Evolutionary conservation across 2,329 filamentous ascomycete genomes (phyloP), one percentile per base, ranked within the genome.

Genomic region (Myriosclerotinia curreyana): DNA sequence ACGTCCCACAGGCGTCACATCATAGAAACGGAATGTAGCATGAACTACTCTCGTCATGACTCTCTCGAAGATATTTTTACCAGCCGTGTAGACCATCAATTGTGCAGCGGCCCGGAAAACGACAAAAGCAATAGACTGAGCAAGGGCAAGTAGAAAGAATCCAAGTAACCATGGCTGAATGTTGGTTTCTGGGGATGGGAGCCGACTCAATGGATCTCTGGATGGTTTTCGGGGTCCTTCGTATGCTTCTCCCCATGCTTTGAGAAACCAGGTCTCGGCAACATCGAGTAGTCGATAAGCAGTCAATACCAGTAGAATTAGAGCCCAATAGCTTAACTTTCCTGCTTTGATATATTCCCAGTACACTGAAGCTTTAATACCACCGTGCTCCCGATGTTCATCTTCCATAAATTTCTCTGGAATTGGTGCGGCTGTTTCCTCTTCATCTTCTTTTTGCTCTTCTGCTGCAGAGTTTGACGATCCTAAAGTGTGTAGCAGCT

Each of bases 11-110:
- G 93, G 93, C 0, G 93, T 96, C 20, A 91, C 86, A 73, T 97
- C 93, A 77, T 96, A 95, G 75, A 93, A 97, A 1, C 92, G 86
- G 77, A 97, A 96, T 0, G 88, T 93, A 0, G 92, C 90, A 70
- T 86, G 84, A 73, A 88, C 89, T 58, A 96, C 90, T 60, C 83
- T 84, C 1, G 82, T 78, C 77, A 96, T 85, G 25, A 91, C 90
- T 48, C 85, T 81, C 66, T 80, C 80, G 76, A 96, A 96, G 58
- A 97, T 83, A 8, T 81, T 79, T 70, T 88, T 90, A 0, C 90
- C 91, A 0, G 92, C 91, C 40, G 84, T 83, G 74, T 95, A 93
- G 28, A 91, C 85, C 67, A 96, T 90, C n/a, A 88, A 78, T 15
- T 93, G 82, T 72, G 94, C 84, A 40, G 91, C 80, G 7, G 86